Base-by-base conservation (phyloP, 257 asterid genomes). In the Plantago elongata region DNA sequence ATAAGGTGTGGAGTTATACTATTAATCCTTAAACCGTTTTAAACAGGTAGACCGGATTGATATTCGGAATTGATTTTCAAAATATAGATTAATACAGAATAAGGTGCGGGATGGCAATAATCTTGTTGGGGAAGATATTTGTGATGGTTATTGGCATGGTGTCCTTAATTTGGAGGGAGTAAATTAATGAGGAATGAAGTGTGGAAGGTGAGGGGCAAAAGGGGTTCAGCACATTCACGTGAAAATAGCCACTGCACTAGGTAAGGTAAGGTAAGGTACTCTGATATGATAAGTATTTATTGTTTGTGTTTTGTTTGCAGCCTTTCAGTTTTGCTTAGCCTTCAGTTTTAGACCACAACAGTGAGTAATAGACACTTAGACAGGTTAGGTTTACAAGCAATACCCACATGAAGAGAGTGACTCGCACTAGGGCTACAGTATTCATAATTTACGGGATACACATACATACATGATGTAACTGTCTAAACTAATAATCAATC, bases 141-240 rank as follows among this genome's bases (percentile, higher is more conserved):
- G 45, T 48, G 52, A 51, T 67, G 43, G 40, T 74, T 38, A 55
- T 70, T 54, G 34, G 64, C 11, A 67, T 60, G 60, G 65, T 55
- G 56, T 40, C 58, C 59, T 66, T 67, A 48, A 64, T 51, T 40
- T 54, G 27, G 48, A 2, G 46, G 54, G 34, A 10, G 18, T 69
- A 60, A 60, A 66, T 65, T 65, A 22, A 66, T 65, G 67, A 22
- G 18, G 63, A 55, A 57, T 42, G 60, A 44, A 45, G 43, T 40
- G 66, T 51, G 49, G 49, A 65, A 55, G 75, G 77, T 51, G 73
- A 65, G 77, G 72, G 75, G 70, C 75, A 65, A 72, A 72, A 52
- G 78, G 46, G 57, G 49, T 66, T 76, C 79, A 69, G 68, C 66
- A 58, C 38, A 45, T 73, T 78, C 87, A 81, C 87, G 87, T 81